Evolutionary conservation across 169 alveolate species (phyloP).

Genomic region (Cryptosporidium muris): DNA sequence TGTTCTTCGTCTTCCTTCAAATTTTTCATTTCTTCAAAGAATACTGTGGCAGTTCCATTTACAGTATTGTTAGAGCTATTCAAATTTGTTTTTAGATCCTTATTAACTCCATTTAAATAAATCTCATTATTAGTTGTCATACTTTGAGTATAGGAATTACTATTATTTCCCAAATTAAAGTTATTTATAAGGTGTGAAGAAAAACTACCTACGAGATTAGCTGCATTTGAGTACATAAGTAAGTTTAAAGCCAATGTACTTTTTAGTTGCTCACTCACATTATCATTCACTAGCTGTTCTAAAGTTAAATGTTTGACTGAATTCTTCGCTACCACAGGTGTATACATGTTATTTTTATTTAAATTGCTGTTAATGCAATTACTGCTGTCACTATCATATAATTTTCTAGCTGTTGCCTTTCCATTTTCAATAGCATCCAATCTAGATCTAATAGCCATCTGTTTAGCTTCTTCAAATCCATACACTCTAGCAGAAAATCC

Average conservation of each 20-base stretch:
- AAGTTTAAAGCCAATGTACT: background rate
- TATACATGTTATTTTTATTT: background rate
- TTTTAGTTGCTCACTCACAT: constrained; percentile 1
- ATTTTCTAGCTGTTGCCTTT: constrained; percentile 67
- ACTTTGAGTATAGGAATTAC: too few relatives aligned
- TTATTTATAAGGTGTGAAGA: too few relatives aligned
- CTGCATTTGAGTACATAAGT: too few relatives aligned
- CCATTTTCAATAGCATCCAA: constrained; percentile 68
- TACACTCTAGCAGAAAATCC: constrained; percentile 69
- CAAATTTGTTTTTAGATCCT: constrained; percentile 17
- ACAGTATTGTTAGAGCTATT: constrained; percentile 23
- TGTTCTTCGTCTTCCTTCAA: constrained; percentile 49
- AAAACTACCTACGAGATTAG: too few relatives aligned
- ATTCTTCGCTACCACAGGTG: too few relatives aligned
- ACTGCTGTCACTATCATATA: constrained; percentile 30
- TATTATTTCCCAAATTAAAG: too few relatives aligned
- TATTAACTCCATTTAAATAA: background rate
- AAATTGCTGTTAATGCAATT: constrained; percentile 7
- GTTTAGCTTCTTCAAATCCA: constrained; percentile 69
- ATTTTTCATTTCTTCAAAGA: constrained; percentile 65
- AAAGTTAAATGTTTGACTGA: background rate
- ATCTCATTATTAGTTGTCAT: background rate
- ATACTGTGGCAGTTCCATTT: constrained; percentile 31
- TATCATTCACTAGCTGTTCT: background rate
- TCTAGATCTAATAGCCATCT: constrained; percentile 69